Evolutionary conservation across 176 grass and related monocot species (phyloP).

Genomic region (Triticum aestivum): IWGSC_CS_RefSeq_v2.1 NC_057809.1:5743849-5744348

Average conservation of each 20-base stretch:
- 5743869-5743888: neutral
- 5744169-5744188: neutral
- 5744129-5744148: neutral
- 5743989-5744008: neutral
- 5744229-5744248: neutral
- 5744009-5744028: too few species aligned
- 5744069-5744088: too few species aligned
- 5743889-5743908: neutral
- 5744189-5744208: neutral
- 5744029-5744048: too few species aligned
- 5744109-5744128: neutral
- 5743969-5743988: neutral
- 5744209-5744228: neutral
- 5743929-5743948: neutral
- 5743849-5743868: neutral
- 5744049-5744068: too few species aligned
- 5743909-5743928: neutral
- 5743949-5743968: neutral
- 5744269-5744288: neutral
- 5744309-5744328: neutral
- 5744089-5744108: neutral
- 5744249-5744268: neutral
- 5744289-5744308: neutral
- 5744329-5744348: too few species aligned
- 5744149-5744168: neutral